Evolutionary conservation across 441 rosid species (phyloP), one percentile per base, ranked within the genome.

Genomic region (Brassica balearica): DNA sequence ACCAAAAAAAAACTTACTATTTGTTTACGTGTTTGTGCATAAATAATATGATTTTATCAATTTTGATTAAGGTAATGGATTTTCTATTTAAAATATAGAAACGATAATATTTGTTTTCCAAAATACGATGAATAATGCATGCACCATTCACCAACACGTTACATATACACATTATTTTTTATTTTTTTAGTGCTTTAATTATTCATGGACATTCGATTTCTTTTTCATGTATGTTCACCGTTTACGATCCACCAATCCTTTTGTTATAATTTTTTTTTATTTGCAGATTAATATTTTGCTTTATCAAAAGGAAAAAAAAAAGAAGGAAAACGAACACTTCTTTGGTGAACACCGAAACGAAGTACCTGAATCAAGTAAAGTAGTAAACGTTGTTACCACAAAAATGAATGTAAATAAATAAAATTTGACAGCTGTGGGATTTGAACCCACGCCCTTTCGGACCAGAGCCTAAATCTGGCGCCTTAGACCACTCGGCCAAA

Each of bases 401-500:
- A 29, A 29, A 14, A 8, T n/a, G 12, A 8, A 6, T 2, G 20
- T 1, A 64, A 2, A 6, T 8, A 43, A 1, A 7, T 23, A 25
- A 29, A 5, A 2, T 0, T 17, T 89, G 88, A 90, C 92, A 87
- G 89, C 92, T 88, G 95, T 91, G 97, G 98, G 93, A 88, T 90
- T 92, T 94, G 97, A 96, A 94, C 97, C 97, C 97, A 93, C 97
- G 96, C 97, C 97, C 93, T 96, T 91, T 87, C 95, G 97, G 96
- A 96, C 97, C 92, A 94, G 96, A 94, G 93, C 97, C 98, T 91
- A 89, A 96, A 93, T 91, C 97, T 93, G 98, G 97, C 97, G 95
- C 98, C 98, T 94, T 91, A 90, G 94, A 91, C 98, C 98, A 94
- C 92, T 88, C 94, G 91, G 92, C 96, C 96, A 91, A 91, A 91